These are phyloP conservation scores for Geotrichum phurueaensis DNA, from an alignment of 1,139 yeast species.

Conservation along the genomic window DNA sequence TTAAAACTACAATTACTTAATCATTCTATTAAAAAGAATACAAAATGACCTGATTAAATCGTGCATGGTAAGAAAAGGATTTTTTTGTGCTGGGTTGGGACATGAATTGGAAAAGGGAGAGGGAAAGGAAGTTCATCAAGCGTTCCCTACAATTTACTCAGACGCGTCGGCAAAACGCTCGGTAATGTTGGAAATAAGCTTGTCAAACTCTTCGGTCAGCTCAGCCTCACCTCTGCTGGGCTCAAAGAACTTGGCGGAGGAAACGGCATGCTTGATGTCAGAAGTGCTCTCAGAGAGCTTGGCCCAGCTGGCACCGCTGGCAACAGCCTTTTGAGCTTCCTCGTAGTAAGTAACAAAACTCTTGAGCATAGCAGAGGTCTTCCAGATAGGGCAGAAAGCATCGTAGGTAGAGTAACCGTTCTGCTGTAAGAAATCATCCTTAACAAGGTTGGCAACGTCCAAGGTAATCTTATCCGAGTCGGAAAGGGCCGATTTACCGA, in stretches of 20 bases:
- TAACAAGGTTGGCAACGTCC: conserved; percentile 84
- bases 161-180: conserved; percentile 95
- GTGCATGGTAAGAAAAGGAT: background rate
- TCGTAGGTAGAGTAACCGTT: conserved; percentile 97
- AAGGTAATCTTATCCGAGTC: conserved; percentile 94
- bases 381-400: conserved; percentile 99
- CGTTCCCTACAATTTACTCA: conserved; percentile 45
- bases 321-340: conserved; percentile 95
- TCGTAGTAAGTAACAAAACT: conserved; percentile 85
- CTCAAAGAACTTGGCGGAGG: conserved; percentile 92
- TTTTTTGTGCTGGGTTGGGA: background rate
- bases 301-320: conserved; percentile 92
- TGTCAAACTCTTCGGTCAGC: conserved; percentile 68
- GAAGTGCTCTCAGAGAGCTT: conserved; percentile 81
- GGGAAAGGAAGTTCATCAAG: background rate
- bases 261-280: conserved; percentile 87
- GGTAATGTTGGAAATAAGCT: conserved; percentile 64
- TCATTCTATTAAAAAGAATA: background rate
- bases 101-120: background rate
- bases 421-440: conserved; percentile 98
- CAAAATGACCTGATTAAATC: background rate
- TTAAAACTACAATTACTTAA: background rate
- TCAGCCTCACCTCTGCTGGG: conserved; percentile 86
- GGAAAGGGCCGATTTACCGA: conserved; percentile 95
- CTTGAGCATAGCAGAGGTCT: conserved; percentile 97